Evolutionary conservation across 768 basidiomycete species (phyloP).

Genomic region (Cubamyces sp.): DNA sequence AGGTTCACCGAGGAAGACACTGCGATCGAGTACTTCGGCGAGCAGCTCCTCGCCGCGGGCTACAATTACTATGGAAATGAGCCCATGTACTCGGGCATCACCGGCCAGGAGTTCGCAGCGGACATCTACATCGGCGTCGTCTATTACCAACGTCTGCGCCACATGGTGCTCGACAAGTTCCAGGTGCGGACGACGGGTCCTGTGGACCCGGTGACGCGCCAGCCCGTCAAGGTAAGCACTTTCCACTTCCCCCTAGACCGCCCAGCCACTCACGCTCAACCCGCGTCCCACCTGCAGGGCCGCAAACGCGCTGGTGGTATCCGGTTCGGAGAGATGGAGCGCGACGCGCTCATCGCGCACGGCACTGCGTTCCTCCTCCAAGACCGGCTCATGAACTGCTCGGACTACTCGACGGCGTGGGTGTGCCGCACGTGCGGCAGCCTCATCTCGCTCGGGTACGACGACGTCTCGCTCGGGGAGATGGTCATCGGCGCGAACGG

Average conservation of each 20-base stretch:
- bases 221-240: conserved; percentile 87
- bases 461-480: conserved; percentile 79
- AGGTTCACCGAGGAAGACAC: conserved; percentile 97
- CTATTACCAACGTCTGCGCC: conserved; percentile 97
- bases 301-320: conserved; percentile 98
- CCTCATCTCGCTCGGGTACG: conserved; percentile 94
- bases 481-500: conserved; percentile 53
- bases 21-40: conserved; percentile 97
- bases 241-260: conserved; percentile 3
- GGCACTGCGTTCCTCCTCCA: conserved; percentile 98
- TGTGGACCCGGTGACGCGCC: conserved; percentile 92
- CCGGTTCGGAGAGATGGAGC: conserved; percentile 99
- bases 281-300: conserved; percentile 50
- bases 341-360: conserved; percentile 97
- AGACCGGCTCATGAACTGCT: conserved; percentile 99
- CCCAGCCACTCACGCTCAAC: not conserved
- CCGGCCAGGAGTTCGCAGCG: conserved; percentile 96
- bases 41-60: conserved; percentile 90
- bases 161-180: conserved; percentile 99
- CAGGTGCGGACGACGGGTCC: conserved; percentile 99
- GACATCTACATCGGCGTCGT: conserved; percentile 99
- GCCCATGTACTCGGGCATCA: conserved; percentile 99
- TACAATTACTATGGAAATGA: conserved; percentile 99
- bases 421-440: conserved; percentile 97
- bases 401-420: conserved; percentile 99